Conservation (phyloP, 371 early-diverging fungal genomes). For the Mycotypha africana region DNA sequence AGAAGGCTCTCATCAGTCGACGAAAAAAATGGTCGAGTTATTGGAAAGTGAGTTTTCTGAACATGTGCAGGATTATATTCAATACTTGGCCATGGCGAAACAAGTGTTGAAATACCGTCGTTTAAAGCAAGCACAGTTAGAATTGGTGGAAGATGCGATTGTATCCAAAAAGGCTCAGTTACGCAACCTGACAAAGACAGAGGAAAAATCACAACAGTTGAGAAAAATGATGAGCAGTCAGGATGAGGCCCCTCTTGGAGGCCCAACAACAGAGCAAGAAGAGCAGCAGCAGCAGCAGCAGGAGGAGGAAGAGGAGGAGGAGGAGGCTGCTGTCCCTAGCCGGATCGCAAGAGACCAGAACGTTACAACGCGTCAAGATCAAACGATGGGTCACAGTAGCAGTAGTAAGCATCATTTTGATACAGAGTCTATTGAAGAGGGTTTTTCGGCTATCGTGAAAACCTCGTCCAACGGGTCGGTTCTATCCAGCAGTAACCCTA, state of each 20-base stretch:
- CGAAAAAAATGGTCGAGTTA: conserved; percentile 52
- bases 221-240: no score
- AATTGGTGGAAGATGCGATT: conserved; percentile 64
- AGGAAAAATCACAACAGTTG: conserved; percentile 73
- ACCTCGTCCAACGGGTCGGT: background rate
- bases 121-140: conserved; percentile 79
- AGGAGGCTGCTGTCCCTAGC: background rate
- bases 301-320: conserved; percentile 1
- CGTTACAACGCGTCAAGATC: no score
- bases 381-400: conserved; percentile 2
- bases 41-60: conserved; percentile 74
- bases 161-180: conserved; percentile 59
- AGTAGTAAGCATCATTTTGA: no score
- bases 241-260: background rate
- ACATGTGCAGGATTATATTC: conserved; percentile 81
- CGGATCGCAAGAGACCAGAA: no score
- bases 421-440: conserved; percentile 38
- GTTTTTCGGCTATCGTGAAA: conserved; percentile 24
- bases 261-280: background rate
- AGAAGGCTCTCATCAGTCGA: conserved; percentile 65
- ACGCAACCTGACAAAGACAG: conserved; percentile 64
- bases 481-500: no score
- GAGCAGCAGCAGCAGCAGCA: background rate
- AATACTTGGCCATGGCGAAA: conserved; percentile 71
- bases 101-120: conserved; percentile 74